Base-by-base conservation (phyloP, 2,329 filamentous ascomycete genomes). In the Penicillium nordicum region DNA sequence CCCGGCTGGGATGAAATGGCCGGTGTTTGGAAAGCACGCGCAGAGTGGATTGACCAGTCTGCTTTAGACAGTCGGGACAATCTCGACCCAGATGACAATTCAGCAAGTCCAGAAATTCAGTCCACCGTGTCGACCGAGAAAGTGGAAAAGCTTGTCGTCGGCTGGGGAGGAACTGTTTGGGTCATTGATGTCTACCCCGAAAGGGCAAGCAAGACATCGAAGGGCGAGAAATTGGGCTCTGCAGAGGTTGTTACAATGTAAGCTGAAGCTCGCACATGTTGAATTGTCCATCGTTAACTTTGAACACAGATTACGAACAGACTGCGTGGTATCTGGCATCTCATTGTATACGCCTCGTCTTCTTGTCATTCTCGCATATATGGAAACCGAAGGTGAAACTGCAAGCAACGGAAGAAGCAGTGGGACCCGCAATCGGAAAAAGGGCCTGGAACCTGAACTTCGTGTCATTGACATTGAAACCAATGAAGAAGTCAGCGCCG, bases 151-250 rank as follows among this genome's bases (percentile, higher is more conserved):
- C 79, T 97, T 21, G 78, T 99, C 8, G 88, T 99, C 25, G 94
- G 94, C 10, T 99, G 95, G 94, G 94, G 94, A 59, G 89, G 92
- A 56, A 96, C 90, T 1, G 90, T 96, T 53, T 99, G 94, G 94
- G 88, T 99, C 50, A 88, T 99, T 53, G 88, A 97, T 72, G 88
- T 99, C 18, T 88, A 92, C 69, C 86, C 90, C 5, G 89, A 89
- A 14, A 84, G 85, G 5, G 76, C 83, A 45, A 88, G 85, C 32
- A 89, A 85, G 67, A 79, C 87, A 67, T 84, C 81, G 34, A 86
- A 87, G 48, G 88, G 91, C 69, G 86, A 82, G 68, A 87, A 84
- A 45, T 83, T 88, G 64, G 93, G 91, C 30, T 88, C 86, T 64
- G 92, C 91, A 48, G 91, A 97, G 71, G 93, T 97, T 71, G 86